Conservation (phyloP, 495 filamentous ascomycete species). For the Parmelia sp. region DNA sequence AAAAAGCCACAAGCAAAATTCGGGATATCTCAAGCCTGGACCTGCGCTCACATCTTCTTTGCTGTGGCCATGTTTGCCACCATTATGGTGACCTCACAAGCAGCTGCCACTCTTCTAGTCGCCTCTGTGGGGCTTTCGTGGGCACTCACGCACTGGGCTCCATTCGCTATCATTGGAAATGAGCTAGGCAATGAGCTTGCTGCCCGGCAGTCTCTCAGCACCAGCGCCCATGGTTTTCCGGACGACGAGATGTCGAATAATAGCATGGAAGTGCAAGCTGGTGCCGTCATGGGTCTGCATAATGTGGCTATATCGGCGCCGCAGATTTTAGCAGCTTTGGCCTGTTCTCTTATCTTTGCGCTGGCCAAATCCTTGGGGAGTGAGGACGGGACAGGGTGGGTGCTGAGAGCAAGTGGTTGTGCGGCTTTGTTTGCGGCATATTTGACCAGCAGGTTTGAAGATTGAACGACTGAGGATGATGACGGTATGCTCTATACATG, state of each 20-base stretch:
- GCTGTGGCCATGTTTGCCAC: slow-evolving; percentile 63
- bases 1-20: slow-evolving; percentile 48
- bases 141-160: slow-evolving; percentile 47
- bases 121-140: slow-evolving; percentile 41
- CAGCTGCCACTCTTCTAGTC: slow-evolving; percentile 61
- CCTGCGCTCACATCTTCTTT: slow-evolving; percentile 58
- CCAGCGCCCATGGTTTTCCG: slow-evolving; percentile 25
- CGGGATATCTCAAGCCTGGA: slow-evolving; percentile 68
- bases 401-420: slow-evolving; percentile 19
- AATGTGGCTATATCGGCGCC: slow-evolving; percentile 46
- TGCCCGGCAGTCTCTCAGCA: slow-evolving; percentile 10
- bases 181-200: slow-evolving; percentile 38
- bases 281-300: slow-evolving; percentile 44
- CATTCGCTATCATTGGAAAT: slow-evolving; percentile 43
- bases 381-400: slow-evolving; percentile 21
- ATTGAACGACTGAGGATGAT: slow-evolving; percentile 3
- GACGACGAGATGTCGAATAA: slow-evolving; percentile 4
- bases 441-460: slow-evolving; percentile 16
- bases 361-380: slow-evolving; percentile 17
- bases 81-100: slow-evolving; percentile 60
- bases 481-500: background rate
- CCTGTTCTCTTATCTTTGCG: slow-evolving; percentile 37
- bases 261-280: slow-evolving; percentile 36
- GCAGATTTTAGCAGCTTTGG: slow-evolving; percentile 43
- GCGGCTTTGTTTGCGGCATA: slow-evolving; percentile 17